Evolutionary conservation across 805 yeast genomes (phyloP), one percentile per base, ranked within the genome.

Genomic region (Kuraishia hungarica): DNA sequence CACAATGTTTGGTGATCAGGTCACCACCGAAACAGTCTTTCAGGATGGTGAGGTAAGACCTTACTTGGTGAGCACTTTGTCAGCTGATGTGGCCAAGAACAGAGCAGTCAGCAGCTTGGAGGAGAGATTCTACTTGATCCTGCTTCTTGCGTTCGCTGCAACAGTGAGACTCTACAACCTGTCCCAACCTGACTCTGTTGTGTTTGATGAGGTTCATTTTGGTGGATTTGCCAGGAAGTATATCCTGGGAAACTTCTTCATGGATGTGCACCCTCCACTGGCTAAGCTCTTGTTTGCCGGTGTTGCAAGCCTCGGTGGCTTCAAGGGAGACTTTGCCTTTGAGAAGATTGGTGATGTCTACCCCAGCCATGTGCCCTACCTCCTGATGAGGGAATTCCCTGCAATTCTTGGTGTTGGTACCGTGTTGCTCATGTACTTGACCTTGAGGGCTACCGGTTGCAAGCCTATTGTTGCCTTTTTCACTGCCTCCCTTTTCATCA

Each of bases 201-300:
- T 93, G 13, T 89, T 89, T 61, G 97, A 91, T 69, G 99, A 93
- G 69, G 94, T 88, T 48, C 96, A 89, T 70, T 94, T 94, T 64
- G 99, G 99, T 55, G 96, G 96, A n/a, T 94, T 93, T 72, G 96
- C 97, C 35, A 79, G 86, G 56, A 84, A 88, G 70, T 94, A 91
- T 72, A 77, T 84, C 54, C 69, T 72, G 54, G 88, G 89, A 20
- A 69, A 69, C 19, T 86, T 75, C 64, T 87, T 86, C 69, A 77
- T 86, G 80, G 92, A 85, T 67, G 86, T 82, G 50, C 88, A 87
- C 65, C 96, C 96, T 8, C 96, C 96, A 3, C 74, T 88, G 61
- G 87, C 88, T 46, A 83, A 86, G 64, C 79, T 88, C 84, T 68
- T 88, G 51, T 87, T 78, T 69, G 94, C 92, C 2, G 87, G 85